Evolutionary conservation across 768 basidiomycete genomes (phyloP), one percentile per base, ranked within the genome.

Genomic region (Lactarius sp.): DNA sequence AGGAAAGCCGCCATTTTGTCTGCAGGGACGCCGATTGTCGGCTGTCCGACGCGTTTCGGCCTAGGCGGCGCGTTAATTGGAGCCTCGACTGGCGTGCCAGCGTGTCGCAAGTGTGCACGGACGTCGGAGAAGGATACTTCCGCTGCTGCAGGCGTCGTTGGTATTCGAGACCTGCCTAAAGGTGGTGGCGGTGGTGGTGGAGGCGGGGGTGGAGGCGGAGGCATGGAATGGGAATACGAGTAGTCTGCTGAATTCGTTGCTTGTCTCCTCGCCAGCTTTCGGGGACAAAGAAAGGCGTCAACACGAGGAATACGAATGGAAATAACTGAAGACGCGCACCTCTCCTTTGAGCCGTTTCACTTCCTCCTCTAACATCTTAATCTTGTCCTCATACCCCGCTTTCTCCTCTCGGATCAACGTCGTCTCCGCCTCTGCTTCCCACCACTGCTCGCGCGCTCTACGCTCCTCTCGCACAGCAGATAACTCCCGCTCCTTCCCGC

Each of bases 1-100:
- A 92, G 73, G 70, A 92, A 92, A 1, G 86, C 88, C 0, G 86
- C 87, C 87, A 92, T 90, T 72, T 92, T 88, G 65, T 91, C 90
- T 2, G 86, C 80, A 0, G 87, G 80, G 10, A 92, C 78, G 20
- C 86, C 87, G 13, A 91, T 77, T 0, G 87, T 84, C 0, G 90
- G 85, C 62, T 82, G 81, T 7, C 86, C 87, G 14, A 80, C 72
- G 57, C 82, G 81, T 59, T 70, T 75, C 41, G 72, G 60, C 42
- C 77, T 78, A 1, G 60, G 20, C 16, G 70, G 65, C 6, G 60
- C 75, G 68, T 87, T 88, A 59, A 90, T 90, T 0, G 88, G 85
- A 0, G 83, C 83, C 71, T 90, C 88, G 18, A 80, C 75, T 0
- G 88, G 88, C 1, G 75, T 70, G 1, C 76, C 78, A 6, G 80